Evolutionary conservation across 2,329 filamentous ascomycete species (phyloP), one percentile per base, ranked within the genome.

Genomic region (Stachybotrys echinatus): DNA sequence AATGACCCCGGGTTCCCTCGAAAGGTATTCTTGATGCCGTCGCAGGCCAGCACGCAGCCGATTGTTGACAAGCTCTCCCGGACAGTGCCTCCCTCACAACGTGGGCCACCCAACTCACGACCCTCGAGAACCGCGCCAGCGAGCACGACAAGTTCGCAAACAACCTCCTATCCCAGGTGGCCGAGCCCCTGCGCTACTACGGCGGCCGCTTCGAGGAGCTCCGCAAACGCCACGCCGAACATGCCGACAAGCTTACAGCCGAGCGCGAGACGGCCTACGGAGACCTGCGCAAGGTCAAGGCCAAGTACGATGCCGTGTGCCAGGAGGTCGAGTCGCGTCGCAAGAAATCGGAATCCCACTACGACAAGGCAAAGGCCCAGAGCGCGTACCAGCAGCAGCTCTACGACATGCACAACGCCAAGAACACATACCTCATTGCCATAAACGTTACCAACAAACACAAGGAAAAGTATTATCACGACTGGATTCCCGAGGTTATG

Each of bases 361-460:
- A 94, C 63, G 92, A 97, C 67, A 96, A 96, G 72, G 74, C 83
- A 54, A 99, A 96, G 73, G 91, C 92, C 7, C 89, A 96, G 65
- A 87, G 83, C 65, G 85, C 89, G 37, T 99, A 95, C 69, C 89
- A 95, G 62, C 90, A 96, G 65, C 92, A 97, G 68, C 78, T 95
- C 52, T 73, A 85, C 52, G 94, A 99, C 59, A 97, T 97, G 94
- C 89, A 94, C 71, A 99, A 99, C 65, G 81, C 87, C 67, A 99
- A 99, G 76, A 99, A 99, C 67, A 91, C 88, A n/a, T 99, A 99
- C 65, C 74, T 99, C 53, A 96, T 99, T 62, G 81, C 84, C 53
- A 96, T 99, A 73, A 95, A 95, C 65, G 89, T 97, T 51, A 95
- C 92, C 31, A 99, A 99, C 71, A 95, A 94, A 73, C 86, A 96